Evolutionary conservation across 768 basidiomycete species (phyloP).

Genomic region (Mycena rosella): DNA sequence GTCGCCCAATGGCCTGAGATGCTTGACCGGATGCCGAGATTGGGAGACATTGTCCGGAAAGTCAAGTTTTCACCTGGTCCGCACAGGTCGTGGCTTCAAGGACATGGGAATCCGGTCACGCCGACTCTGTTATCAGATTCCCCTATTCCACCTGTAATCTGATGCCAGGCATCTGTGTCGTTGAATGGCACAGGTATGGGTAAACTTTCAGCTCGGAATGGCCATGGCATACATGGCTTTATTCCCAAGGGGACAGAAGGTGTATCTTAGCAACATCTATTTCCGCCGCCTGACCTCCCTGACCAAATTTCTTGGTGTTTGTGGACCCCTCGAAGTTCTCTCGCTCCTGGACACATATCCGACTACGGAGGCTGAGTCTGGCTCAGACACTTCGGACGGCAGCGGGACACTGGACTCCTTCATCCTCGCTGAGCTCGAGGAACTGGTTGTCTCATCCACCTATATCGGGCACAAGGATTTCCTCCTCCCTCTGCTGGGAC

Average conservation of each 20-base stretch:
- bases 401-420: background rate
- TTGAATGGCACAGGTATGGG: background rate
- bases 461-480: background rate
- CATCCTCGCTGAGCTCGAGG: background rate
- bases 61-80: conserved; percentile 22
- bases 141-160: background rate
- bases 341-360: background rate
- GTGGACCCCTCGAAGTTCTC: background rate
- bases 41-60: background rate
- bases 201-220: background rate
- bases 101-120: background rate
- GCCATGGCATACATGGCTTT: background rate
- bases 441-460: background rate
- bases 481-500: background rate
- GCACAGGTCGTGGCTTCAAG: background rate
- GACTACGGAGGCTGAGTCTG: too few species aligned
- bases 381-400: too few species aligned
- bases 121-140: background rate
- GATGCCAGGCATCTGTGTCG: conserved; percentile 1
- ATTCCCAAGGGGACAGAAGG: background rate
- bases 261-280: background rate
- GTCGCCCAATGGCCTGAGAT: conserved; percentile 15
- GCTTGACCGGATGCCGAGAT: conserved; percentile 4
- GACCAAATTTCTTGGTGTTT: background rate
- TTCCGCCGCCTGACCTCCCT: background rate